Evolutionary conservation across 2,329 filamentous ascomycete genomes (phyloP), one percentile per base, ranked within the genome.

Genomic region (Epichloe typhina): DNA sequence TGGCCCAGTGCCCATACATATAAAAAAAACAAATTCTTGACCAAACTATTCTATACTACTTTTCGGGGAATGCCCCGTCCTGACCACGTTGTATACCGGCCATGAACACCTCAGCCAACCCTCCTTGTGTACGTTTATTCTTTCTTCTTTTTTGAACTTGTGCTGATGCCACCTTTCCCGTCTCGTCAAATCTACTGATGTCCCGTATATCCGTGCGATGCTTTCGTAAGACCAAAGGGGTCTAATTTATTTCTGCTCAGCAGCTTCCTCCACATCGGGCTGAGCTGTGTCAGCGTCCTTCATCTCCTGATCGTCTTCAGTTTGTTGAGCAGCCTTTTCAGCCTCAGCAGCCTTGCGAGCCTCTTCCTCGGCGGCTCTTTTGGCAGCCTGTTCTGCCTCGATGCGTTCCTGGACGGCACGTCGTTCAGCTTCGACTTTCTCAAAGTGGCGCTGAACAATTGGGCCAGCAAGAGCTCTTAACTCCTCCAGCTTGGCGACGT

Each of bases 401-500:
- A 82, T 70, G 70, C 79, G 84, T 52, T 91, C 88, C 64, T 88
- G 80, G 41, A 83, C 69, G 19, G 84, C 86, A 65, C 86, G 81
- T 58, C 89, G 85, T 71, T 96, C 88, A 54, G 83, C 80, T 70
- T 96, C 88, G 56, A 89, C 73, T 76, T 95, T 95, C 69, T 98
- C 93, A 67, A 91, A 90, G 77, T 95, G 88, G 59, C 91, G 86
- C 74, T 95, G 89, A 57, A 89, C 81, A 63, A 98, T 88, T 53
- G 93, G 91, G 15, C 90, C 93, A 45, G 89, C 87, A 62, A 95
- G 79, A 58, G 87, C 82, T 59, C 88, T 86, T 68, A 98, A 89
- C 69, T 98, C 93, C 56, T 97, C 93, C 69, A 93, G 84, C 81
- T 97, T 98, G 71, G 88, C 80, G 55, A 94, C 74, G 72, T 98